Evolutionary conservation across 2,329 filamentous ascomycete genomes (phyloP).

Genomic region (Paecilomyces niveus): DNA sequence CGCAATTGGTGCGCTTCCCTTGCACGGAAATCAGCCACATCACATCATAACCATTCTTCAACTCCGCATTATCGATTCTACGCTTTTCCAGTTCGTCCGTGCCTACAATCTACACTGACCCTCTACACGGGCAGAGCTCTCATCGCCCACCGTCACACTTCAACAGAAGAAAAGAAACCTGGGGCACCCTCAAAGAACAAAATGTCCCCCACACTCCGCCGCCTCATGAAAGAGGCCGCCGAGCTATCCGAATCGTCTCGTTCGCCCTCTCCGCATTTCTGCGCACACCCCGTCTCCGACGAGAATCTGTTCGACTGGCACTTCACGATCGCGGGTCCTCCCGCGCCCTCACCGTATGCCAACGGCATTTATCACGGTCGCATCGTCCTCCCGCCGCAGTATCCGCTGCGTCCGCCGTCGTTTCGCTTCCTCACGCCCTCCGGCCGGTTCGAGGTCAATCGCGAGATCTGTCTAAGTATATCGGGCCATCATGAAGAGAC

Average conservation of each 20-base stretch:
- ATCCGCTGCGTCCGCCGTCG: conserved; percentile 85
- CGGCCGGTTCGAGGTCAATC: conserved; percentile 90
- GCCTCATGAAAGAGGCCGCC: conserved; percentile 69
- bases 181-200: conserved; percentile 4
- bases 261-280: conserved; percentile 76
- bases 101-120: no score
- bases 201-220: conserved; percentile 28
- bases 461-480: conserved; percentile 93
- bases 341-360: conserved; percentile 67
- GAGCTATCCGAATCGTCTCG: conserved; percentile 68
- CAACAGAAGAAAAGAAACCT: no score
- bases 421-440: conserved; percentile 92
- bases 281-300: conserved; percentile 71
- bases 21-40: conserved; percentile 20
- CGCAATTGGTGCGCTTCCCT: no score
- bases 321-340: conserved; percentile 90
- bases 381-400: conserved; percentile 81
- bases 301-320: conserved; percentile 97
- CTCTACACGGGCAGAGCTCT: no score
- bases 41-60: conserved; percentile 30
- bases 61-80: conserved; percentile 9
- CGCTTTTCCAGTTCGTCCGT: conserved; percentile 1
- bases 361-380: conserved; percentile 89
- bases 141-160: no score
- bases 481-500: conserved; percentile 95